These are phyloP conservation scores for Backusella sp. DNA, from an alignment of 192 early-diverging fungal genomes.

Conservation along the genomic window DNA sequence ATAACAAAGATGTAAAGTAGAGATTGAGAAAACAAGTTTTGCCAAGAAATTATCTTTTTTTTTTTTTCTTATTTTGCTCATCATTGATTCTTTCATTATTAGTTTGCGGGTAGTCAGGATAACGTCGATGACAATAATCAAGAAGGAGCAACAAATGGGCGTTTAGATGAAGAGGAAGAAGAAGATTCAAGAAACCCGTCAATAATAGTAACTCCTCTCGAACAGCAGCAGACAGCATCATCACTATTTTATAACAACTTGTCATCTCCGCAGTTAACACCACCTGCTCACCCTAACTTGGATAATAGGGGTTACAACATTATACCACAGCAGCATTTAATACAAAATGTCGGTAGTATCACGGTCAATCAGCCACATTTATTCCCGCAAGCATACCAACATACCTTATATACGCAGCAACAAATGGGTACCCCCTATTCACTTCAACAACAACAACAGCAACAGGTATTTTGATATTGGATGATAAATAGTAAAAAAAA, in stretches of 20 bases:
- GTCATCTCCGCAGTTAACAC: slow-evolving; percentile 9
- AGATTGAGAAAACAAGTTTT: background rate
- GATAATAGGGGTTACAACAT: background rate
- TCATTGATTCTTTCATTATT: background rate
- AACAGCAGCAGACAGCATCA: background rate
- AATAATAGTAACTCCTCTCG: background rate
- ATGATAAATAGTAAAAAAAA: background rate
- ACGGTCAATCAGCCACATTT: slow-evolving; percentile 6
- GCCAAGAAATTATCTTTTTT: background rate
- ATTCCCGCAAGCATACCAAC: background rate
- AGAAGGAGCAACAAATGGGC: background rate
- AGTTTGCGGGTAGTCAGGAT: background rate
- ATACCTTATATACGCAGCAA: background rate
- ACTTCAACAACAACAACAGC: background rate
- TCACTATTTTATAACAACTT: slow-evolving; percentile 2
- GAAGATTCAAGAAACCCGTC: background rate
- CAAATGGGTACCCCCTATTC: background rate
- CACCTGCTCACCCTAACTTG: background rate
- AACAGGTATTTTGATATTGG: background rate
- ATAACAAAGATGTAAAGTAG: slow-evolving; percentile 28
- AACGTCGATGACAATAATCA: background rate
- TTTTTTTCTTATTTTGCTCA: background rate
- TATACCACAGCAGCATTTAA: background rate
- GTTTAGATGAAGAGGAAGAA: background rate
- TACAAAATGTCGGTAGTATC: slow-evolving; percentile 1